These are phyloP conservation scores for Chaetomidium leptoderma DNA, from an alignment of 495 filamentous ascomycete species.

Conservation along the genomic window DNA sequence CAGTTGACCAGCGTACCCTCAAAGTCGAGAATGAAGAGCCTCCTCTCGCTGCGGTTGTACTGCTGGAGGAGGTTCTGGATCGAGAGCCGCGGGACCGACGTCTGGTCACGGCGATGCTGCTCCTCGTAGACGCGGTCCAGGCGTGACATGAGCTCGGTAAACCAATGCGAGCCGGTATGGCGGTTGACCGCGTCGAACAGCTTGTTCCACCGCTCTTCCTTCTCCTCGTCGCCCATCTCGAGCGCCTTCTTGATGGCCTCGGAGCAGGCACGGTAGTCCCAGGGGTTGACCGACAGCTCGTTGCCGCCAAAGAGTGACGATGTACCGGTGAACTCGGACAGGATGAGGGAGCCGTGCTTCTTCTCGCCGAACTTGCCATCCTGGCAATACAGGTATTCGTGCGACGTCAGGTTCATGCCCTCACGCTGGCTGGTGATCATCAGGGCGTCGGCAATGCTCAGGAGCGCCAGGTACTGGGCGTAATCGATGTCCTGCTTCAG, in stretches of 20 bases:
- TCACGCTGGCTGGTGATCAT: constrained; percentile 92
- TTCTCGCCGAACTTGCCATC: constrained; percentile 69
- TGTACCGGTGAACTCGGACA: constrained; percentile 91
- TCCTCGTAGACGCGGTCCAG: constrained; percentile 72
- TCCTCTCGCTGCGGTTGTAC: constrained; percentile 59
- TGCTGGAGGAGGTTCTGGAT: constrained; percentile 55
- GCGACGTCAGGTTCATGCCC: constrained; percentile 90
- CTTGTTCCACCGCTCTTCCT: constrained; percentile 65
- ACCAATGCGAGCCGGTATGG: constrained; percentile 81
- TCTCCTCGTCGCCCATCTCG: constrained; percentile 68
- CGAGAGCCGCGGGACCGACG: constrained; percentile 77
- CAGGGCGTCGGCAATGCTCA: constrained; percentile 81
- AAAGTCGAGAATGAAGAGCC: constrained; percentile 85
- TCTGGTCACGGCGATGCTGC: constrained; percentile 75
- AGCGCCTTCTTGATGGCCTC: constrained; percentile 77
- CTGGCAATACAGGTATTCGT: constrained; percentile 90
- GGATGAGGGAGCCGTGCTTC: constrained; percentile 80
- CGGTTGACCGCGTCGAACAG: constrained; percentile 70
- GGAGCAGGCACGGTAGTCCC: constrained; percentile 83
- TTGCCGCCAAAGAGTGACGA: constrained; percentile 74
- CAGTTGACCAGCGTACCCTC: constrained; percentile 86
- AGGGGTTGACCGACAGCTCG: constrained; percentile 82
- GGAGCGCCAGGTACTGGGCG: constrained; percentile 80
- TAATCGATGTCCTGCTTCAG: constrained; percentile 90
- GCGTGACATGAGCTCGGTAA: constrained; percentile 62